Percentiles rank a stretch among this genome's conserved stretches.
Conservation (phyloP, 139 green algal species). For the Chlamydomonas incerta region DNA sequence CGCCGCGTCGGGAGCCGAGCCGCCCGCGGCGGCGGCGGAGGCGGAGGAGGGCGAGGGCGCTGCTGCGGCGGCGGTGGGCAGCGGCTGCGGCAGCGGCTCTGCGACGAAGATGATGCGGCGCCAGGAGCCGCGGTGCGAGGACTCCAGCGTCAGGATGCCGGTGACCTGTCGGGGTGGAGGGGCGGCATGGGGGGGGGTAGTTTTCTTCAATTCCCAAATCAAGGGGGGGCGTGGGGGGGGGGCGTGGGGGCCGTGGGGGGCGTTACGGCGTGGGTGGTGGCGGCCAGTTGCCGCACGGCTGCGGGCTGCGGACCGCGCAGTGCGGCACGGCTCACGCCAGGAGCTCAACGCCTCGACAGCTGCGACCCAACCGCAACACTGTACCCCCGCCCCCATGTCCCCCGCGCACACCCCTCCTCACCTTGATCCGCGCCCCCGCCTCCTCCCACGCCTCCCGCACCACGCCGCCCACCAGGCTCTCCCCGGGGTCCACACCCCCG, state of each 20-base stretch:
- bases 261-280: too few relatives aligned
- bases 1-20: neutral
- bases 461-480: constrained; percentile 40
- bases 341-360: too few relatives aligned
- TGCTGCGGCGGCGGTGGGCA: neutral
- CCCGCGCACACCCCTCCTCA: neutral
- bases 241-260: too few relatives aligned
- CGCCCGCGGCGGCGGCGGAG: neutral
- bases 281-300: too few relatives aligned
- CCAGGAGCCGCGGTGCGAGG: constrained; percentile 21
- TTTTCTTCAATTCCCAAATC: too few relatives aligned
- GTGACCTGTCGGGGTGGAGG: constrained; percentile 11
- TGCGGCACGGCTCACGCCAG: too few relatives aligned
- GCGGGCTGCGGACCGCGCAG: too few relatives aligned
- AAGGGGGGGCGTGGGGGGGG: too few relatives aligned
- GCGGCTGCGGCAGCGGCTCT: neutral
- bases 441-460: constrained; percentile 52
- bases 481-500: constrained; percentile 53
- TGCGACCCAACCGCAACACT: too few relatives aligned
- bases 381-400: neutral
- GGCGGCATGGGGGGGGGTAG: too few relatives aligned
- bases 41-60: neutral
- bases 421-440: constrained; percentile 42
- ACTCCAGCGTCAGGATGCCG: constrained; percentile 43
- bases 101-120: constrained; percentile 52